Evolutionary conservation across 176 grass and related monocot species (phyloP), one percentile per base, ranked within the genome.

Genomic region (Eragrostis nindensis): DNA sequence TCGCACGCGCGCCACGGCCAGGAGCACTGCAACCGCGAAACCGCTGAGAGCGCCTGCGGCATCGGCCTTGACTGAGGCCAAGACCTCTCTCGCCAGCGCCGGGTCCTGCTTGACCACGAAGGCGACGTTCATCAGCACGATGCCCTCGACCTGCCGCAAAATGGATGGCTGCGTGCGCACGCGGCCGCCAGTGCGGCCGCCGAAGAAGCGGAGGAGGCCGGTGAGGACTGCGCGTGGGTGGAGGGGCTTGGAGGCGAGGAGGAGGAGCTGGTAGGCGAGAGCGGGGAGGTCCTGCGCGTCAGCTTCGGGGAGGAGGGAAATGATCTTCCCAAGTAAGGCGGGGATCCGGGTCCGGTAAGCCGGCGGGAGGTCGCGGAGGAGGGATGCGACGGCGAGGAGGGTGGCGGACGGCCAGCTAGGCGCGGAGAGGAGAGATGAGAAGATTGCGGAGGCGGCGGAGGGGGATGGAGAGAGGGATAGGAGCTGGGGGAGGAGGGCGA

Each of bases 61-160:
- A 73, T 94, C 82, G n/a, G 91, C 84, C 75, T 87, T 90, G 62
- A 94, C 85, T 17, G 87, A 78, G 21, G 68, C 79, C 55, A 94
- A 36, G 4, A 97, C 74, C 80, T 97, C 91, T 85, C 84, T 93
- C 50, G 91, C 94, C 73, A 97, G 83, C 5, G 83, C 84, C 8
- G 90, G 72, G 66, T 97, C 94, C 82, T 97, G 94, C 89, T 97
- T 97, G 79, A 94, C 94, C 54, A 87, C 89, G 76, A 97, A 97
- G 64, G 88, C 59, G 36, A 97, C 54, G 70, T 97, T 89, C 94
- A 97, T 91, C 79, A 97, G 75, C 14, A 94, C 89, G 30, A 91
- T 97, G 6, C 94, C 85, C 78, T 92, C 91, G 22, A 94, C 85
- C 89, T 97, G 94, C 25, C 87, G 83, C 26, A 79, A 77, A 60